These are phyloP conservation scores for Claviceps arundinis DNA, from an alignment of 2,329 filamentous ascomycete species.

Conservation along the genomic window DNA sequence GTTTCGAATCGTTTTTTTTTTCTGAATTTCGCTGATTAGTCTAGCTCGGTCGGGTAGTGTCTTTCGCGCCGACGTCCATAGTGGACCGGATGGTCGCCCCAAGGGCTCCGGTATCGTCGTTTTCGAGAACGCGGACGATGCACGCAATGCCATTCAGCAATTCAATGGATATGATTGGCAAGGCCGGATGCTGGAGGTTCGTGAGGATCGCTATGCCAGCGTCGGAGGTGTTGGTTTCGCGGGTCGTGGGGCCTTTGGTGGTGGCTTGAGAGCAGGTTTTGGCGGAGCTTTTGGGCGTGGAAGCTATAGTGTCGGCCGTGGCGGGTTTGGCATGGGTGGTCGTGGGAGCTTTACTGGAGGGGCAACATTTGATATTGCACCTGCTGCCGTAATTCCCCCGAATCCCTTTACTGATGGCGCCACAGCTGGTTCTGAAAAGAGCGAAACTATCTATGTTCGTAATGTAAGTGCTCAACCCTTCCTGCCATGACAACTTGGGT, in stretches of 20 bases:
- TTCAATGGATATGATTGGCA: constrained; percentile 99
- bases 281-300: constrained; percentile 42
- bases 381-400: constrained; percentile 41
- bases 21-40: neutral
- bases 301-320: constrained; percentile 33
- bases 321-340: constrained; percentile 29
- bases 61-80: constrained; percentile 88
- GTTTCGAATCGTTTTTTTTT: neutral
- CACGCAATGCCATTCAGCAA: constrained; percentile 87
- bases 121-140: constrained; percentile 89
- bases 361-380: constrained; percentile 34
- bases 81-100: constrained; percentile 79
- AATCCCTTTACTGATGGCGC: constrained; percentile 94
- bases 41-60: constrained; percentile 56
- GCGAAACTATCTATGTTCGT: constrained; percentile 83
- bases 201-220: constrained; percentile 85
- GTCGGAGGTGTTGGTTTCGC: constrained; percentile 41
- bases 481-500: too few species aligned
- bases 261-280: constrained; percentile 44
- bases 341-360: constrained; percentile 29
- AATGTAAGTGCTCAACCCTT: constrained; percentile 55
- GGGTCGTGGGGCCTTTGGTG: constrained; percentile 46
- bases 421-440: constrained; percentile 71
- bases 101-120: constrained; percentile 97
- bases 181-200: constrained; percentile 81